A percentile compares a stretch with the other conserved stretches of the same genome.
Evolutionary conservation across 805 yeast genomes (phyloP).

Genomic region (Hanseniaspora jakobsenii): DNA sequence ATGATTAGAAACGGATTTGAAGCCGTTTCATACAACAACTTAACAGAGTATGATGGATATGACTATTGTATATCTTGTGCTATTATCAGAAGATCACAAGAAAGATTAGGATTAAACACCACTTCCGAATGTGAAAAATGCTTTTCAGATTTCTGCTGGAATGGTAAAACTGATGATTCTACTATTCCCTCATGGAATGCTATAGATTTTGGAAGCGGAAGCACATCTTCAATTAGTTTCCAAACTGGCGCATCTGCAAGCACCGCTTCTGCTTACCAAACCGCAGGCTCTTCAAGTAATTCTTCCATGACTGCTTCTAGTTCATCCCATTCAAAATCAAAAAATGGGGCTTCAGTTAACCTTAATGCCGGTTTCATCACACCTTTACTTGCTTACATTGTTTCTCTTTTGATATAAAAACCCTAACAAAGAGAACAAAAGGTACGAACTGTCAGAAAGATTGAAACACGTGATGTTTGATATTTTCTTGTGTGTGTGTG

Average conservation of each 20-base stretch:
- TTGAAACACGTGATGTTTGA: no score
- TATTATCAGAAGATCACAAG: conserved; percentile 63
- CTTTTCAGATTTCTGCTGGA: conserved; percentile 67
- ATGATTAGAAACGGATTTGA: conserved; percentile 69
- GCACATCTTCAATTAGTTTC: not conserved
- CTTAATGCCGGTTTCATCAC: no score
- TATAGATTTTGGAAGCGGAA: not conserved
- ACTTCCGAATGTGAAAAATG: conserved; percentile 58
- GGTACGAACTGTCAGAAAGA: no score
- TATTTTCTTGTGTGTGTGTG: no score
- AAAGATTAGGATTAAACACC: conserved; percentile 48
- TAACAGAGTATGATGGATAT: conserved; percentile 59
- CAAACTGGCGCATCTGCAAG: conserved; percentile 4
- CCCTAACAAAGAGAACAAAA: no score
- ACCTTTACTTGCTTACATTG: no score
- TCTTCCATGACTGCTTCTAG: conserved; percentile 16
- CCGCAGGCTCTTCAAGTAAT: conserved; percentile 14
- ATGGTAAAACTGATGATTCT: conserved; percentile 32
- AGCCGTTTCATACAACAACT: conserved; percentile 49
- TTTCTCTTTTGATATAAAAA: no score
- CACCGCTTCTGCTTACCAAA: not conserved
- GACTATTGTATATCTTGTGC: conserved; percentile 73
- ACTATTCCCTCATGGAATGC: conserved; percentile 4
- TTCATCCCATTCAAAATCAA: conserved; percentile 12
- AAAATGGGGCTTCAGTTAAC: conserved; percentile 3